Evolutionary conservation across 257 asterid genomes (phyloP), one percentile per base, ranked within the genome.

Genomic region (Lithospermum erythrorhizon): DNA sequence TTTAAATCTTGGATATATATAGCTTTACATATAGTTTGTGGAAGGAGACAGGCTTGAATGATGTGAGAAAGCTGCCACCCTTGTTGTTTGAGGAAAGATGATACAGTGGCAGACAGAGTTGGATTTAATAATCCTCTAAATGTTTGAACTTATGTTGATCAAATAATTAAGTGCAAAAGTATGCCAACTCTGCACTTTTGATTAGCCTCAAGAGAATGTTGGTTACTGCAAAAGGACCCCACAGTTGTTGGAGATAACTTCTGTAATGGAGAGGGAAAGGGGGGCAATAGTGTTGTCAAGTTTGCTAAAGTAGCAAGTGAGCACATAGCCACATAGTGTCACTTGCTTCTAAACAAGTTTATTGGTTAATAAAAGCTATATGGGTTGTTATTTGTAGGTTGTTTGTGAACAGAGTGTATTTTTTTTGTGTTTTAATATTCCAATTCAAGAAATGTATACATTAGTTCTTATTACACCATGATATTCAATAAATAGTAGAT

Each of bases 61-160:
- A 70, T 76, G 74, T 78, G 65, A 71, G 78, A 63, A 77, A 70
- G 75, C 45, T 60, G 77, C 86, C 80, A 91, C 77, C 75, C 81
- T 63, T 81, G 83, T 81, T 75, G 78, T 93, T 78, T 71, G 69
- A 78, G 79, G 70, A 85, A 87, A 81, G 87, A 62, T 75, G 85
- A 66, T 72, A 72, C 87, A 83, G 66, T 83, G 86, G 95, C 79
- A 78, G 97, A 86, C 97, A 89, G 20, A 72, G 72, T 19, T 59
- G 63, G 24, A 65, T 85, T 65, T 56, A 73, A 80, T 83, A 78
- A 69, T 77, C 21, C 62, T 71, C 11, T 5, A 64, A 68, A 32
- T 69, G 75, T 62, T 64, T 25, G 68, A 68, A 63, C 68, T 79
- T 64, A 58, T 70, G 73, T 71, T 74, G 56, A 23, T 74, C 64